phyloP scores from a whole-genome alignment of 2,329 filamentous ascomycete species.

The Colletotrichum camelliae region DNA sequence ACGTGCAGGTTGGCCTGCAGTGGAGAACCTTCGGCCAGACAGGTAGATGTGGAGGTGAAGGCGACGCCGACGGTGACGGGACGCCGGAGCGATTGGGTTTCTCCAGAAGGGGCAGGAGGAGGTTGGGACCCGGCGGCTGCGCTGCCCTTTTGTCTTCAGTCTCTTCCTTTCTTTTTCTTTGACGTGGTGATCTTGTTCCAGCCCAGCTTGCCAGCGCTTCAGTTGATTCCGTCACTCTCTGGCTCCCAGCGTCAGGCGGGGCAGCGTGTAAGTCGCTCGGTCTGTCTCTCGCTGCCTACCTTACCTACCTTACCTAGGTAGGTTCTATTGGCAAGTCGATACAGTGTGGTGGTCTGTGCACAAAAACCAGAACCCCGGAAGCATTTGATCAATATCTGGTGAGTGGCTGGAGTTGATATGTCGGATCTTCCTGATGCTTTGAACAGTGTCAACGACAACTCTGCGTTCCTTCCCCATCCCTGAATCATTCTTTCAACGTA shows the following conservation, averaged over 20 bases:
- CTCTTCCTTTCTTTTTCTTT: background rate
- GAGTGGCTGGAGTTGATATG: background rate
- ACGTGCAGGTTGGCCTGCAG: background rate
- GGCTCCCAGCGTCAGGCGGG: background rate
- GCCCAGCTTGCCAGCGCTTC: background rate
- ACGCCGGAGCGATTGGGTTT: background rate
- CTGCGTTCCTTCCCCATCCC: background rate
- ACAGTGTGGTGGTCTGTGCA: background rate
- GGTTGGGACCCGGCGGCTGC: conserved; percentile 1
- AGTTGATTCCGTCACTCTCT: background rate
- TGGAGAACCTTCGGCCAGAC: background rate
- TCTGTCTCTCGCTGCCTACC: background rate
- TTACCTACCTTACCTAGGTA: background rate
- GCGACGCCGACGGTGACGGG: background rate
- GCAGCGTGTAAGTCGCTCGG: background rate
- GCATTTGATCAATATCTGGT: background rate
- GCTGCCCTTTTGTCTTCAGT: background rate
- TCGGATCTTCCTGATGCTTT: background rate
- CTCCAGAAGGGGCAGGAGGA: background rate
- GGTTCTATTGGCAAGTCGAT: background rate
- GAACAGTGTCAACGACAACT: background rate
- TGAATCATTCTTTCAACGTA: background rate
- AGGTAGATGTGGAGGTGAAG: background rate
- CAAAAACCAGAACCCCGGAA: background rate
- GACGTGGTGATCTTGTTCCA: background rate